These are phyloP conservation scores for Pugionium cornutum DNA, from an alignment of 345 rosid species.

Conservation along the genomic window DNA sequence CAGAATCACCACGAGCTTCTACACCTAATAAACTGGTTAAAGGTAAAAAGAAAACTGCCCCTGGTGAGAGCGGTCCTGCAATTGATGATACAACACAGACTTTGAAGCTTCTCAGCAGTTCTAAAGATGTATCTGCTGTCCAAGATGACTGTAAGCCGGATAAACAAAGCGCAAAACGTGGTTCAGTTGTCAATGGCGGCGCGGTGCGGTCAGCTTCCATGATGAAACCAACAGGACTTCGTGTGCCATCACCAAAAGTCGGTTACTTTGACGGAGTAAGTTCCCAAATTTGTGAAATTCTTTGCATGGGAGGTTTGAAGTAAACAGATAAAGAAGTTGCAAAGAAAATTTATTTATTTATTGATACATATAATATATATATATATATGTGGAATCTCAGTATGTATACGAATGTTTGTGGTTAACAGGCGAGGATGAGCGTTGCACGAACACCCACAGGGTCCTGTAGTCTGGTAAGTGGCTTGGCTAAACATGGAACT, in stretches of 20 bases:
- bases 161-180: conserved; percentile 38
- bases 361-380: background rate
- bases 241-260: conserved; percentile 91
- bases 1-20: conserved; percentile 55
- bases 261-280: conserved; percentile 98
- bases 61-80: conserved; percentile 24
- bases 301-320: background rate
- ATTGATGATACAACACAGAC: conserved; percentile 35
- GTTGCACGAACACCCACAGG: conserved; percentile 51
- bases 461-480: conserved; percentile 41
- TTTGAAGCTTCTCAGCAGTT: conserved; percentile 38
- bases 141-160: conserved; percentile 40
- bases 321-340: conserved; percentile 11
- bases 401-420: conserved; percentile 22
- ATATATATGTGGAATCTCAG: conserved; percentile 11
- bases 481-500: conserved; percentile 43
- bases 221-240: conserved; percentile 76
- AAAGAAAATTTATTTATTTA: conserved; percentile 10
- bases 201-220: conserved; percentile 43
- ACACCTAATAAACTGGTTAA: conserved; percentile 53
- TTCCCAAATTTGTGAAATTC: conserved; percentile 34
- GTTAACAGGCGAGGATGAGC: conserved; percentile 59
- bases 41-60: conserved; percentile 19
- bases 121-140: conserved; percentile 37
- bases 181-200: conserved; percentile 41